Conservation (phyloP, 352 stramenopile species). For the Phytophthora europaea region DNA sequence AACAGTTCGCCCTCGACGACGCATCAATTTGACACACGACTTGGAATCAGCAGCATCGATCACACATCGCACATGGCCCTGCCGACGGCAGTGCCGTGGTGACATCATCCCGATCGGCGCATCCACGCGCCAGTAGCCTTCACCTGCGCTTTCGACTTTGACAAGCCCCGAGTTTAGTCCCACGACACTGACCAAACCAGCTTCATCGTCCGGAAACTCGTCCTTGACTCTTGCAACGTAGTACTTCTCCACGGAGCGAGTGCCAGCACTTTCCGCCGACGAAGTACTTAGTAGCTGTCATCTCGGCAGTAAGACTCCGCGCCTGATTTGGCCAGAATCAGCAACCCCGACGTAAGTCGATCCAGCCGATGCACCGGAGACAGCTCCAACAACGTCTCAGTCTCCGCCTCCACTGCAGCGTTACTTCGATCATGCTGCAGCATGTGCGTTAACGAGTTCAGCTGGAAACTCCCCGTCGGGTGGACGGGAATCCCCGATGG, state of each 20-base stretch:
- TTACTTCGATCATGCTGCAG: constrained; percentile 37
- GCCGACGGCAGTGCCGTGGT: too few species aligned
- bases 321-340: constrained; percentile 72
- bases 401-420: constrained; percentile 20
- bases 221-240: constrained; percentile 65
- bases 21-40: constrained; percentile 52
- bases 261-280: constrained; percentile 18
- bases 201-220: constrained; percentile 43
- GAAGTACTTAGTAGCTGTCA: constrained; percentile 44
- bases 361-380: constrained; percentile 95
- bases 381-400: constrained; percentile 39
- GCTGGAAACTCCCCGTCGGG: constrained; percentile 90
- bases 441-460: constrained; percentile 89
- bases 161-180: constrained; percentile 27
- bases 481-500: constrained; percentile 93
- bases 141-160: constrained; percentile 13
- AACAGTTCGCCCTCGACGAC: constrained; percentile 32
- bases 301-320: constrained; percentile 48
- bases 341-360: constrained; percentile 90
- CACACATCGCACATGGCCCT: constrained; percentile 37
- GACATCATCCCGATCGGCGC: constrained; percentile 49
- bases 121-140: constrained; percentile 48
- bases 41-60: constrained; percentile 42
- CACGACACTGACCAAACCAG: constrained; percentile 18
- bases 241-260: constrained; percentile 55